phyloP scores from a whole-genome alignment of 116 monocot genomes.

The Zostera marina region DNA sequence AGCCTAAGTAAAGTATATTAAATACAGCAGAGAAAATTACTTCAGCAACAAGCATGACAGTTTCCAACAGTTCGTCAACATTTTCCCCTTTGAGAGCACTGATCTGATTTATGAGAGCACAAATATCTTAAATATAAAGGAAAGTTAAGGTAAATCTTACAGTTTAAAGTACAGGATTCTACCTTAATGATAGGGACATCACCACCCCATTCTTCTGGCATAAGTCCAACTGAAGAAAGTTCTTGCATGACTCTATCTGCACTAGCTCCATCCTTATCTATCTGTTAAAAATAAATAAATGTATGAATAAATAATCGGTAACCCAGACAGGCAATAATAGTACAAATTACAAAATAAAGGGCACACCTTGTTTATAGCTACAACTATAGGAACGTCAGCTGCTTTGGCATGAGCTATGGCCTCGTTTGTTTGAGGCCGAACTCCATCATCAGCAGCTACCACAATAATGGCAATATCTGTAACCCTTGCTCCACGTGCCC shows the following conservation, averaged over 20 bases:
- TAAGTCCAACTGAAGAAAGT: slow-evolving; percentile 75
- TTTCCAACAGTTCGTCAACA: slow-evolving; percentile 88
- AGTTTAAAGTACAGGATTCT: slow-evolving; percentile 6
- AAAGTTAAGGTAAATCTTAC: slow-evolving; percentile 1
- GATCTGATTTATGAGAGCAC: slow-evolving; percentile 34
- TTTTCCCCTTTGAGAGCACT: slow-evolving; percentile 93
- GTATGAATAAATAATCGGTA: not conserved
- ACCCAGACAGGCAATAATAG: not conserved
- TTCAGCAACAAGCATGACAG: slow-evolving; percentile 93
- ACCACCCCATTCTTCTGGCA: slow-evolving; percentile 97
- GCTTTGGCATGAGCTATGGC: slow-evolving; percentile 99
- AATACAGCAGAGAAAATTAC: slow-evolving; percentile 16
- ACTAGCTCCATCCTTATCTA: slow-evolving; percentile 92
- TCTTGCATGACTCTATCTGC: slow-evolving; percentile 96
- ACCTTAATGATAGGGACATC: slow-evolving; percentile 92
- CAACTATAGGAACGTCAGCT: slow-evolving; percentile 82
- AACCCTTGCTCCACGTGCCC: slow-evolving; percentile 86
- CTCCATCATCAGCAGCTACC: slow-evolving; percentile 99
- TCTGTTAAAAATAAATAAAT: slow-evolving; percentile 23
- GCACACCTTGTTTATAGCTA: slow-evolving; percentile 93
- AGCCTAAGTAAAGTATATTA: not conserved
- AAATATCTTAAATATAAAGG: slow-evolving; percentile 5
- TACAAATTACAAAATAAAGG: not conserved
- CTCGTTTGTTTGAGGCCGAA: slow-evolving; percentile 87
- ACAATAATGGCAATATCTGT: slow-evolving; percentile 91